These are phyloP conservation scores for Fraxinus anomala DNA, from an alignment of 257 asterid species.

Conservation along the genomic window DNA sequence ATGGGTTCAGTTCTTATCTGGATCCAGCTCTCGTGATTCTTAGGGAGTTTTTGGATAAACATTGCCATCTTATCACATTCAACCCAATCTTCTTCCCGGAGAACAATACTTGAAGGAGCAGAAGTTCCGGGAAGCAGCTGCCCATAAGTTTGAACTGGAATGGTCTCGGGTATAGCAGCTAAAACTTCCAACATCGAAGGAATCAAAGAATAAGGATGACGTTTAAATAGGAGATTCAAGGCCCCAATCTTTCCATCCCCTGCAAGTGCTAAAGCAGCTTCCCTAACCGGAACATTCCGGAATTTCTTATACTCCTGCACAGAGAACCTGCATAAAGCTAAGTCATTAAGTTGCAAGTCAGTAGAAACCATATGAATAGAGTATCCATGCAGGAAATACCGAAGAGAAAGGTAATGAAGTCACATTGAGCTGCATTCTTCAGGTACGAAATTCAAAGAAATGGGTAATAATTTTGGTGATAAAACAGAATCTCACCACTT, in stretches of 20 bases:
- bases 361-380: constrained; percentile 40
- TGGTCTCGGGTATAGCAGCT: constrained; percentile 96
- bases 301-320: constrained; percentile 80
- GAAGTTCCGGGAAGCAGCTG: constrained; percentile 92
- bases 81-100: constrained; percentile 94
- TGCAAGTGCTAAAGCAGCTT: constrained; percentile 77
- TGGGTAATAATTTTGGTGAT: background rate
- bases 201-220: constrained; percentile 81
- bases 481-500: constrained; percentile 14
- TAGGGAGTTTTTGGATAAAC: constrained; percentile 46
- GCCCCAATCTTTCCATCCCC: constrained; percentile 96
- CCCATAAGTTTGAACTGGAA: constrained; percentile 83
- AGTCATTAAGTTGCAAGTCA: constrained; percentile 66
- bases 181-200: constrained; percentile 80
- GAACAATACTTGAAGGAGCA: constrained; percentile 59
- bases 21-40: constrained; percentile 42
- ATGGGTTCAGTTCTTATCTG: constrained; percentile 81
- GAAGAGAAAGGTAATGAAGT: background rate
- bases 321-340: constrained; percentile 83
- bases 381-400: constrained; percentile 25
- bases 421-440: constrained; percentile 22
- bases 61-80: constrained; percentile 74
- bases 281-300: constrained; percentile 63
- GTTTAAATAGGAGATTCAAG: constrained; percentile 85
- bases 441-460: constrained; percentile 10